Evolutionary conservation across 2,329 filamentous ascomycete genomes (phyloP).

Genomic region (Diaporthe sp.): DNA sequence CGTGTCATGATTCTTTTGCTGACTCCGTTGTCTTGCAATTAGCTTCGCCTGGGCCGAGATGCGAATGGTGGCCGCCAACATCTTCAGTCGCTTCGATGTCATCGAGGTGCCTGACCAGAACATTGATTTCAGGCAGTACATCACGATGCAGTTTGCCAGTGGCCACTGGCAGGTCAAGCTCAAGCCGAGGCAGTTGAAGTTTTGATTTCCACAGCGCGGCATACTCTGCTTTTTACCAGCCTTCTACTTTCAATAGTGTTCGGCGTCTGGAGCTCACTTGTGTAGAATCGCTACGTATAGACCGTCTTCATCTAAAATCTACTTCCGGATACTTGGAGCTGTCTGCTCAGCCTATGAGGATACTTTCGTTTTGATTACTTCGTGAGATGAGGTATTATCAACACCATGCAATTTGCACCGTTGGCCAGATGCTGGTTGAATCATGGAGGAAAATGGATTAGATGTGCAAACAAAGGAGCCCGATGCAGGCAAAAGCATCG

Average conservation of each 20-base stretch:
- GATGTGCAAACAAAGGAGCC: background rate
- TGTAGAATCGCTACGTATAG: background rate
- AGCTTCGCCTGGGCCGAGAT: slow-evolving; percentile 47
- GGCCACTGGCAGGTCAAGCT: slow-evolving; percentile 46
- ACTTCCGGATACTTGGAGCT: background rate
- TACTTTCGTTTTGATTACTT: background rate
- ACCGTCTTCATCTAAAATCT: background rate
- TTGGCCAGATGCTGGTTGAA: background rate
- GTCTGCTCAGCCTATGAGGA: background rate
- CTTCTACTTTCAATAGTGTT: background rate
- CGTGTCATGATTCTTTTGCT: background rate
- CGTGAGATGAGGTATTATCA: background rate
- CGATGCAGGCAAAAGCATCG: background rate
- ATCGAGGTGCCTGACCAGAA: slow-evolving; percentile 43
- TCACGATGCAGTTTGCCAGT: slow-evolving; percentile 46
- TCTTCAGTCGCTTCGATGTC: slow-evolving; percentile 45
- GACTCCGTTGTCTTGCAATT: background rate
- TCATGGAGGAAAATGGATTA: background rate
- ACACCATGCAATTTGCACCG: too few relatives aligned
- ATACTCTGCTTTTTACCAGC: background rate
- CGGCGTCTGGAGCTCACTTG: background rate
- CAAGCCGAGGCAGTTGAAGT: slow-evolving; percentile 10
- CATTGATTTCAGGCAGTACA: slow-evolving; percentile 45
- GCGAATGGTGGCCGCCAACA: slow-evolving; percentile 44
- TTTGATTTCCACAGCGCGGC: background rate